These are phyloP conservation scores for Rhizopogon vulgaris DNA, from an alignment of 768 basidiomycete genomes.

Conservation along the genomic window DNA sequence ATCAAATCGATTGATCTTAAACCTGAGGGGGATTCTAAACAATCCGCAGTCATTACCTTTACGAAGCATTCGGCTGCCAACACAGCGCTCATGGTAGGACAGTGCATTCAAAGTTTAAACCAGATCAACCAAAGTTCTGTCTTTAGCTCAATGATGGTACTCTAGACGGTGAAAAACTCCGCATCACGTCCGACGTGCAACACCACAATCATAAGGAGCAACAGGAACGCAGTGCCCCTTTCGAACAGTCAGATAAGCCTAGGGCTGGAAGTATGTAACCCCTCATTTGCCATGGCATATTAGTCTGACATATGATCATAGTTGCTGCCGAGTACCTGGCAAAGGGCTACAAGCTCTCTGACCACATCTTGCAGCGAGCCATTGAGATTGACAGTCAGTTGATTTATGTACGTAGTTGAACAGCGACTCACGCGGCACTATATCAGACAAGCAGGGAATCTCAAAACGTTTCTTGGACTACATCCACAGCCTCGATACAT, in stretches of 20 bases:
- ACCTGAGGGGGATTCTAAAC: constrained; percentile 29
- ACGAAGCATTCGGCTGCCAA: constrained; percentile 79
- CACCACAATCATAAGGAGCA: constrained; percentile 51
- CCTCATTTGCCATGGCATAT: not conserved
- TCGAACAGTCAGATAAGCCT: constrained; percentile 90
- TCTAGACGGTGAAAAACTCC: constrained; percentile 65
- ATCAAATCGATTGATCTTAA: constrained; percentile 63
- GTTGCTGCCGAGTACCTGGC: constrained; percentile 95
- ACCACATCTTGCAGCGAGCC: constrained; percentile 69
- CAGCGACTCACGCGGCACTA: not conserved
- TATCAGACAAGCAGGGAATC: constrained; percentile 75
- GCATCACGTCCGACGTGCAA: constrained; percentile 63
- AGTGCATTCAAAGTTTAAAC: not conserved
- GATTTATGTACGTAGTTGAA: not conserved
- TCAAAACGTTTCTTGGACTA: constrained; percentile 79
- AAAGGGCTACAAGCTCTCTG: constrained; percentile 78
- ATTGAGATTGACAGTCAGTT: constrained; percentile 70
- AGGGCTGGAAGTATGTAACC: constrained; percentile 63
- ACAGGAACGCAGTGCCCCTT: constrained; percentile 31
- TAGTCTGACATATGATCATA: constrained; percentile 17
- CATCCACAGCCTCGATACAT: constrained; percentile 64
- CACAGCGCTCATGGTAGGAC: constrained; percentile 73
- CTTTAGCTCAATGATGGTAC: constrained; percentile 64
- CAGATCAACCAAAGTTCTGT: not conserved
- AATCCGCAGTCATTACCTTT: constrained; percentile 70